Conservation (phyloP, 2,329 filamentous ascomycete genomes). For the Penicillium polonicum region DNA sequence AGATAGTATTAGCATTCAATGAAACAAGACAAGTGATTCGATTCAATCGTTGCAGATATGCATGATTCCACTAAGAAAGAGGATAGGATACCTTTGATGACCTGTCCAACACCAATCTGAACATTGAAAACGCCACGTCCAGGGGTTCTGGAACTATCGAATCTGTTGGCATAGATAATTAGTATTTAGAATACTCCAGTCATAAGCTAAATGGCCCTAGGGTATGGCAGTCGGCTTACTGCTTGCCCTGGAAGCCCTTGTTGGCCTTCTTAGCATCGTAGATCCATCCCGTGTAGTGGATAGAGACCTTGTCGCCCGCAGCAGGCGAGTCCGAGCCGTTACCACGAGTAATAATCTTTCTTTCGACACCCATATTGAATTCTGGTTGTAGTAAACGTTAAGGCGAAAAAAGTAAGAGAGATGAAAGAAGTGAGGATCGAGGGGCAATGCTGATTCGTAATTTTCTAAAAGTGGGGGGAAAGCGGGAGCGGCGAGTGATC, state of each 20-base stretch:
- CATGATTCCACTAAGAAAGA: neutral
- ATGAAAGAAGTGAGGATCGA: constrained; percentile 11
- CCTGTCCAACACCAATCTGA: constrained; percentile 73
- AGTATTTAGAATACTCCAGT: neutral
- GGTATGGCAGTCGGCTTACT: constrained; percentile 54
- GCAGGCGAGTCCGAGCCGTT: constrained; percentile 58
- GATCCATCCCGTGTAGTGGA: constrained; percentile 87
- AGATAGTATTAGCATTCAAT: neutral
- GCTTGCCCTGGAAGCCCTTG: constrained; percentile 62
- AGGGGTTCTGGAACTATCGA: constrained; percentile 71
- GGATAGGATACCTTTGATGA: constrained; percentile 71
- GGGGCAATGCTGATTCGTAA: constrained; percentile 17
- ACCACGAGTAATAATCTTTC: constrained; percentile 48
- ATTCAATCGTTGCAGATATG: neutral
- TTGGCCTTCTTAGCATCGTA: constrained; percentile 63
- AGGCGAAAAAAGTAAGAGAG: neutral
- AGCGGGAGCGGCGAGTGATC: neutral
- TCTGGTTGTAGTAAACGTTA: neutral
- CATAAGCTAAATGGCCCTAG: neutral
- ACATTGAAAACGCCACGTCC: constrained; percentile 74
- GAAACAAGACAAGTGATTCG: neutral
- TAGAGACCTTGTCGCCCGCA: constrained; percentile 70
- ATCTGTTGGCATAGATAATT: constrained; percentile 53
- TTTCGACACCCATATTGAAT: constrained; percentile 22
- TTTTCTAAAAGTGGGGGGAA: constrained; percentile 15